Base-by-base conservation (phyloP, 331 rosid species). In the Telfairia occidentalis region DNA sequence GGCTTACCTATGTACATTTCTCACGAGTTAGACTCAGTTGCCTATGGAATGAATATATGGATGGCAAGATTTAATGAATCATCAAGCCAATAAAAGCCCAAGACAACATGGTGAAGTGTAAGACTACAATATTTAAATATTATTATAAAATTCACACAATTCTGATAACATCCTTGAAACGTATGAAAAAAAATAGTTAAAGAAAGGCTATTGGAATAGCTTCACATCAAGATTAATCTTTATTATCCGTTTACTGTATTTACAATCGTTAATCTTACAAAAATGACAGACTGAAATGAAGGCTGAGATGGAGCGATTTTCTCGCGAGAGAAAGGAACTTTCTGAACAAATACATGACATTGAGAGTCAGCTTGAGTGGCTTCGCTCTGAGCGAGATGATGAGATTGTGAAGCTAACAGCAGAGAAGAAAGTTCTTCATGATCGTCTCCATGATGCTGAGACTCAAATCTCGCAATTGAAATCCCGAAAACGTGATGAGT, bases 341-440 rank as follows among this genome's bases (percentile, higher is more conserved):
- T 80, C 80, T 30, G 97, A 92, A 58, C 99, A 84, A 63, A 61
- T 85, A 32, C 99, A 87, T 75, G 96, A 95, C 78, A 80, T 87
- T 71, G 99, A 92, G 88, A 92, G 96, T 81, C 99, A 95, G 92
- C 97, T 95, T 76, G 99, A 92, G 77, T 95, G 99, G 99, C 83
- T 82, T 52, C 97, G 96, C 79, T 89, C 99, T 28, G 99, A 95
- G 87, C 90, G 93, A 76, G 99, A 95, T 65, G 99, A 95, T 61
- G 96, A 89, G 81, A 84, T 82, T 12, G 78, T 54, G 70, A 95
- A 86, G 87, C 89, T 87, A 71, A 80, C 87, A 67, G 75, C 90
- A 3, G 99, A 95, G 84, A 95, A 89, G 85, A 95, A 95, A 86
- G 86, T 80, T 81, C 87, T 95, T 53, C 97, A 92, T 73, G 97